A percentile compares a stretch with the other conserved stretches of the same genome.
Conservation (phyloP, 345 rosid genomes). For the Populus tremula region DNA sequence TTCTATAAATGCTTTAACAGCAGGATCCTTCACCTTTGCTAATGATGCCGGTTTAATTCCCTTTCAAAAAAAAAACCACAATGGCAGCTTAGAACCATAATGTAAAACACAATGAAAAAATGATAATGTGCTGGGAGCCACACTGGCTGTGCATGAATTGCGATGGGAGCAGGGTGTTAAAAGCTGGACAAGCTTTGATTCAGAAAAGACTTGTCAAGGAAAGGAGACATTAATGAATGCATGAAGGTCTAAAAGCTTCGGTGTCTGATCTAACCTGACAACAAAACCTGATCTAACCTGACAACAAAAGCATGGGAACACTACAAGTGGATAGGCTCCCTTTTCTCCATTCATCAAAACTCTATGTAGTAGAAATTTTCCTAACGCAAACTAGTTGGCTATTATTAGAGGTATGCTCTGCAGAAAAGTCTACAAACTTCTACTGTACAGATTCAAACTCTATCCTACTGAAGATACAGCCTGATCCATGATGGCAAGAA, state of each 20-base stretch:
- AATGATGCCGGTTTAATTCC: conserved; percentile 94
- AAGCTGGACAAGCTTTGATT: not conserved
- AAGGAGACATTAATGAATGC: not conserved
- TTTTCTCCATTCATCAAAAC: not conserved
- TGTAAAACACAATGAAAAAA: not conserved
- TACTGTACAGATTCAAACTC: not conserved
- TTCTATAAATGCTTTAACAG: conserved; percentile 71
- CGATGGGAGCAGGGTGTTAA: not conserved
- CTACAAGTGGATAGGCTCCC: not conserved
- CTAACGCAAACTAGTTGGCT: not conserved
- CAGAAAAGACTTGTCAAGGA: not conserved
- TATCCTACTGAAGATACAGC: not conserved
- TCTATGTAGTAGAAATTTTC: not conserved
- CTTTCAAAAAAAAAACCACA: conserved; percentile 35
- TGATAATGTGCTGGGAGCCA: not conserved
- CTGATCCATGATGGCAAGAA: no score
- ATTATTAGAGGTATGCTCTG: not conserved
- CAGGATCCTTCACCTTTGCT: conserved; percentile 65
- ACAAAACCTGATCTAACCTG: not conserved
- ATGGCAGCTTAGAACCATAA: conserved; percentile 8
- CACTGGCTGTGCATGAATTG: not conserved
- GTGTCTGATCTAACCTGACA: not conserved
- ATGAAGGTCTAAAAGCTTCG: not conserved
- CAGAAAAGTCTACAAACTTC: not conserved
- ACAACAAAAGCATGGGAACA: not conserved